These are phyloP conservation scores for Coniella vitis DNA, from an alignment of 2,329 filamentous ascomycete species.

Conservation along the genomic window DNA sequence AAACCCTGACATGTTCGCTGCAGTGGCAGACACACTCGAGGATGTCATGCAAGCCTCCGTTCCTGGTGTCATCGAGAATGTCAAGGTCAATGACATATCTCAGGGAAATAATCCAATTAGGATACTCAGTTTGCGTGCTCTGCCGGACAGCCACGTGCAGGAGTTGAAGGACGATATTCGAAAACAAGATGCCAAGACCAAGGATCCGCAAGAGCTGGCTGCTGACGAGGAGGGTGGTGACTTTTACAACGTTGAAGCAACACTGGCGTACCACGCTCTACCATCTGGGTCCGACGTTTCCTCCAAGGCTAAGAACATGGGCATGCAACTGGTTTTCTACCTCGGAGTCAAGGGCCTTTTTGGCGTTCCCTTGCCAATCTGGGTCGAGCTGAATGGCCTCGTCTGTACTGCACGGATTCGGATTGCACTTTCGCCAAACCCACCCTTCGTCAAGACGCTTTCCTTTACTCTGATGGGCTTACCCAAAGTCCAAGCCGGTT, in stretches of 20 bases:
- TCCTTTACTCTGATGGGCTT: slow-evolving; percentile 93
- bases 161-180: slow-evolving; percentile 78
- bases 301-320: slow-evolving; percentile 88
- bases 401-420: slow-evolving; percentile 81
- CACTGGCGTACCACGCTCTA: slow-evolving; percentile 84
- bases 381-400: slow-evolving; percentile 85
- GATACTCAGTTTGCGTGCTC: slow-evolving; percentile 76
- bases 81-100: slow-evolving; percentile 89
- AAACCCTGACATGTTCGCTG: slow-evolving; percentile 92
- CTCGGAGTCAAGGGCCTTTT: slow-evolving; percentile 84
- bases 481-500: slow-evolving; percentile 82
- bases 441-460: slow-evolving; percentile 85
- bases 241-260: slow-evolving; percentile 87
- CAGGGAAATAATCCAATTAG: slow-evolving; percentile 88
- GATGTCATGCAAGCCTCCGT: slow-evolving; percentile 97
- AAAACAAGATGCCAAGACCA: slow-evolving; percentile 69
- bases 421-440: slow-evolving; percentile 79
- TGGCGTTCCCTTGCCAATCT: slow-evolving; percentile 80
- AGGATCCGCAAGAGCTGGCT: slow-evolving; percentile 79
- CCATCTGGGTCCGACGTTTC: slow-evolving; percentile 64
- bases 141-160: slow-evolving; percentile 74
- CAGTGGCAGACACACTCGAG: slow-evolving; percentile 22
- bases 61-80: slow-evolving; percentile 84
- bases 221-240: slow-evolving; percentile 86
- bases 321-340: slow-evolving; percentile 94